Conservation (phyloP, 2,329 filamentous ascomycete species). For the Penicillium sp. region DNA sequence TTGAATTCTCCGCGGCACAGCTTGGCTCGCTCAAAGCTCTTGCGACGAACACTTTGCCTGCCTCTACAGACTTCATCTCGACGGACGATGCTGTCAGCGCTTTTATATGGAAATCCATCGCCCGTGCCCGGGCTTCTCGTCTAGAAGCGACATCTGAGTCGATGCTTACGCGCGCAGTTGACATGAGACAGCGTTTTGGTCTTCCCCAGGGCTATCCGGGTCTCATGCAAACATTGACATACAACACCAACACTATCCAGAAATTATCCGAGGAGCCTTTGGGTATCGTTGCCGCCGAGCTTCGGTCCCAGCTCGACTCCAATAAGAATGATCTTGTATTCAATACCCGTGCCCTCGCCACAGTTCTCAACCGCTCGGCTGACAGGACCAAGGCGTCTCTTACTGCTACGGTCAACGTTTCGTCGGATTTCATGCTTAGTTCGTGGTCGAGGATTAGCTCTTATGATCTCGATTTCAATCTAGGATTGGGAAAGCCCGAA, state of each 20-base stretch:
- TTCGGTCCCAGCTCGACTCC: slow-evolving; percentile 37
- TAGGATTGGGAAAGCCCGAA: slow-evolving; percentile 43
- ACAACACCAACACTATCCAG: slow-evolving; percentile 27
- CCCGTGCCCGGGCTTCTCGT: slow-evolving; percentile 35
- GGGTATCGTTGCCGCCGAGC: slow-evolving; percentile 29
- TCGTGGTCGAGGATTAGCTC: slow-evolving; percentile 46
- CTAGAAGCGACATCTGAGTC: slow-evolving; percentile 20
- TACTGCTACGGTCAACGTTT: slow-evolving; percentile 26
- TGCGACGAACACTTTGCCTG: slow-evolving; percentile 10
- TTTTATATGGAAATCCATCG: slow-evolving; percentile 44
- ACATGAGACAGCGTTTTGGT: slow-evolving; percentile 39
- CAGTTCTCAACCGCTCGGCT: slow-evolving; percentile 25
- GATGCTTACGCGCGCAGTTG: slow-evolving; percentile 43
- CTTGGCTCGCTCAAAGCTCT: slow-evolving; percentile 9
- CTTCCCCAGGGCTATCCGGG: slow-evolving; percentile 42
- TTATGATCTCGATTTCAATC: slow-evolving; percentile 39
- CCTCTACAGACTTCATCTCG: slow-evolving; percentile 35
- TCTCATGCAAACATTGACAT: slow-evolving; percentile 42
- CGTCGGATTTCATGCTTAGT: slow-evolving; percentile 45
- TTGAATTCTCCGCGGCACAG: slow-evolving; percentile 7
- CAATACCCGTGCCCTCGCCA: slow-evolving; percentile 37
- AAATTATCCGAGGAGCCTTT: slow-evolving; percentile 26
- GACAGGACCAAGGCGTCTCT: slow-evolving; percentile 31
- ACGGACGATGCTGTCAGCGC: slow-evolving; percentile 48
- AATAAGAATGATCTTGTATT: slow-evolving; percentile 20